Conservation (phyloP, 345 rosid genomes). For the Citrus unshiu region DNA sequence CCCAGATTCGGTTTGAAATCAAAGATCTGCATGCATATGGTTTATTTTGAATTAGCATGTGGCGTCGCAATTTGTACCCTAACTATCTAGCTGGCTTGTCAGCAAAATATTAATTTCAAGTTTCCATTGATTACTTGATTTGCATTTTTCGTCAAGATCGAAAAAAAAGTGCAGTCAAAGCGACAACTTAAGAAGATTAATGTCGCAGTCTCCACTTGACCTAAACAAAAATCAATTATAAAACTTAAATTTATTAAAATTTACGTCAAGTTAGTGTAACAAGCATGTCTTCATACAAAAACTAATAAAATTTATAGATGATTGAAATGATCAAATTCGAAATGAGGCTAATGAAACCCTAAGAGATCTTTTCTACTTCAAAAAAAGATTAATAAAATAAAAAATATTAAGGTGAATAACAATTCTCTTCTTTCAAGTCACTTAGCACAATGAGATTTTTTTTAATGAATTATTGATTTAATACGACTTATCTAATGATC, state of each 20-base stretch:
- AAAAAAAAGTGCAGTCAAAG: neutral
- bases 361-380: too few relatives aligned
- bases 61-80: neutral
- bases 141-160: neutral
- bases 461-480: too few relatives aligned
- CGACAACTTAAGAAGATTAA: neutral
- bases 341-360: too few relatives aligned
- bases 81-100: slow-evolving; percentile 16
- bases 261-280: too few relatives aligned
- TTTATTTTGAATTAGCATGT: slow-evolving; percentile 4
- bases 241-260: neutral
- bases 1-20: neutral
- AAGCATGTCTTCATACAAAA: too few relatives aligned
- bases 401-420: too few relatives aligned
- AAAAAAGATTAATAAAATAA: too few relatives aligned
- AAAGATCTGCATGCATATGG: neutral
- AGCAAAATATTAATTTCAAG: neutral
- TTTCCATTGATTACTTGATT: neutral
- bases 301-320: too few relatives aligned
- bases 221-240: neutral
- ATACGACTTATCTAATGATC: fast-evolving
- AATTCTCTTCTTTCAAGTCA: too few relatives aligned
- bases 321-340: too few relatives aligned
- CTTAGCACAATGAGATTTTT: too few relatives aligned
- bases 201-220: neutral